phyloP scores from a whole-genome alignment of 345 rosid genomes.

The Gossypium herbaceum region DNA sequence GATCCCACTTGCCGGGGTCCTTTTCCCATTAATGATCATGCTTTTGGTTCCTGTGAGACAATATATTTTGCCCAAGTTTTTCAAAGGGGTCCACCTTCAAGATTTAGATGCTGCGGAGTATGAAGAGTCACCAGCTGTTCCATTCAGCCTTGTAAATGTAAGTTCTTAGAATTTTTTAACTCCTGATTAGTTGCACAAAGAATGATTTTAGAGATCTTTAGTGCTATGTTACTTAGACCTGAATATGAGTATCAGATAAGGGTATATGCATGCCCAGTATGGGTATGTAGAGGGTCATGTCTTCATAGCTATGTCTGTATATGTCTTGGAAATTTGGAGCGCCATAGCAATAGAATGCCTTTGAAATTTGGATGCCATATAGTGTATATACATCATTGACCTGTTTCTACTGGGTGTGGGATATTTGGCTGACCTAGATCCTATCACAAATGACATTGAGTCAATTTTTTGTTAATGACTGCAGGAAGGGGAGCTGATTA shows the following conservation, averaged over 20 bases:
- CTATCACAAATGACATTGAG: neutral
- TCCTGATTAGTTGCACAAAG: neutral
- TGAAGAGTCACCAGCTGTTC: constrained; percentile 80
- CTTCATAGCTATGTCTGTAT: too few species aligned
- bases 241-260: neutral
- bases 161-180: constrained; percentile 11
- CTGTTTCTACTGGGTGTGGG: neutral
- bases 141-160: constrained; percentile 66
- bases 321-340: neutral
- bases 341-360: neutral
- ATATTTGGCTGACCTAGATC: too few species aligned
- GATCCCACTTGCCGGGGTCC: constrained; percentile 89
- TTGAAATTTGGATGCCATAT: neutral
- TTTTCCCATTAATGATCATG: constrained; percentile 91
- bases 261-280: too few species aligned
- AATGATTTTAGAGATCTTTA: neutral
- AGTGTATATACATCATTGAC: neutral
- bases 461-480: neutral
- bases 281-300: neutral
- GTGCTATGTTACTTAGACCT: neutral
- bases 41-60: constrained; percentile 85
- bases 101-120: constrained; percentile 92
- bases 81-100: constrained; percentile 86
- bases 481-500: constrained; percentile 63
- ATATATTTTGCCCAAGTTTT: constrained; percentile 71